phyloP scores from a whole-genome alignment of 2,329 filamentous ascomycete species.

The Tolypocladium paradoxum region DNA sequence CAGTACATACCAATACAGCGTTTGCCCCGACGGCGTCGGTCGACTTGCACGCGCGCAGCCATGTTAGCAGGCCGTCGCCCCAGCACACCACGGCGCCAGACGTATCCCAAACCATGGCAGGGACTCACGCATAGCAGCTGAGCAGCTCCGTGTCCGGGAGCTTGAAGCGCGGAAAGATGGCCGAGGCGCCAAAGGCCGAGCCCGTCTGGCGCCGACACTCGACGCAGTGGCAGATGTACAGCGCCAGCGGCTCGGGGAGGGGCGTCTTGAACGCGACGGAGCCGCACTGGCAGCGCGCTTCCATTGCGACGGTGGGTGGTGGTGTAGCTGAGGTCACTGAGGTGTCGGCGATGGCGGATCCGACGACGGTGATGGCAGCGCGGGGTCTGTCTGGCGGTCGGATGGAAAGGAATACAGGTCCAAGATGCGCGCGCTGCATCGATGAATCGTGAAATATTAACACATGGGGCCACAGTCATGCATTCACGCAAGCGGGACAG shows the following conservation, averaged over 20 bases:
- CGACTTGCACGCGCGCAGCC: slow-evolving; percentile 28
- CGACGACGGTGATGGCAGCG: neutral
- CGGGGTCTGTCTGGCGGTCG: neutral
- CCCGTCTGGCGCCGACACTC: slow-evolving; percentile 56
- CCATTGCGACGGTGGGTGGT: slow-evolving; percentile 28
- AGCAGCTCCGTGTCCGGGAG: slow-evolving; percentile 38
- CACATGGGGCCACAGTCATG: neutral
- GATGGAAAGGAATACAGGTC: neutral
- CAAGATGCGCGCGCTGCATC: neutral
- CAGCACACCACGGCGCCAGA: neutral
- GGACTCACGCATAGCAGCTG: slow-evolving; percentile 44
- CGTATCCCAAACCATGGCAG: neutral
- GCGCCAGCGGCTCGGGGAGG: slow-evolving; percentile 43
- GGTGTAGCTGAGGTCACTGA: too few species aligned
- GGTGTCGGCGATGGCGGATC: neutral
- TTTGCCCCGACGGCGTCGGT: slow-evolving; percentile 43
- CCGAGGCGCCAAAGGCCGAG: slow-evolving; percentile 57
- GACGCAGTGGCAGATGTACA: slow-evolving; percentile 62
- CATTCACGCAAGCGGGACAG: neutral
- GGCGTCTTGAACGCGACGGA: slow-evolving; percentile 53
- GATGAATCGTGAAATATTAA: neutral
- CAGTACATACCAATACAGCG: slow-evolving; percentile 41
- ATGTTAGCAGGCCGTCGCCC: neutral
- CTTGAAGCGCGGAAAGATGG: slow-evolving; percentile 57
- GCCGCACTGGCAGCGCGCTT: slow-evolving; percentile 55